Base-by-base conservation (phyloP, 345 rosid genomes). In the Corchorus capsularis region DNA sequence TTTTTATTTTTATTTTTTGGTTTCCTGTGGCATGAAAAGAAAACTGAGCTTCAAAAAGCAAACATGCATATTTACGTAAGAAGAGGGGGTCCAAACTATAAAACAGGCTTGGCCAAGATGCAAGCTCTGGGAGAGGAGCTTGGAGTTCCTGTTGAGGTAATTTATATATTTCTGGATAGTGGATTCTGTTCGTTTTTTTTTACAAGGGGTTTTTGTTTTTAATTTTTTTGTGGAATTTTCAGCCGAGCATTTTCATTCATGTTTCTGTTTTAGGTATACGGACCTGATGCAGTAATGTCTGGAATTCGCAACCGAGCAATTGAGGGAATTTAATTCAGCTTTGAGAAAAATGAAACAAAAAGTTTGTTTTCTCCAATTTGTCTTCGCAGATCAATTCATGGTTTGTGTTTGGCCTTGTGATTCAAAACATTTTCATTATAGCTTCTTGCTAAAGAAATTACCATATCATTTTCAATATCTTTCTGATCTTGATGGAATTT, bases 221-320 rank as follows among this genome's bases (percentile, higher is more conserved):
- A n/a, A n/a, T 49, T 68, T 20, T 11, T 66, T 61, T 61, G 5
- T 6, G 11, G 39, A 11, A 35, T 10, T 15, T 20, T 7, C 6
- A 63, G 47, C 20, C 17, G 17, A 63, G 13, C 49, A 63, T 63
- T 63, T 1, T 9, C 47, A 50, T 53, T 53, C 66, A 35, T 53
- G 43, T 19, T n/a, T n/a, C n/a, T n/a, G 37, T 80, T 78, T 32
- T 83, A 94, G 98, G 94, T 94, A 66, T 92, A 91, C 60, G 98
- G 98, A 6, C 98, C 98, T 8, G 98, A 94, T 85, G 94, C 97
- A 16, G 91, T 97, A 3, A 94, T 94, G 98, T 91, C 97, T 0
- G 94, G 97, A 72, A 92, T 94, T 57, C 92, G 97, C 96, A 92
- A 92, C 83, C 80, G 85, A 59, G 98, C 98, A 63, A 94, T 94